Percentiles rank a stretch among this genome's conserved stretches.
These are phyloP conservation scores for Alternaria gansuensis DNA, from an alignment of 2,329 filamentous ascomycete species.

Conservation along the genomic window DNA sequence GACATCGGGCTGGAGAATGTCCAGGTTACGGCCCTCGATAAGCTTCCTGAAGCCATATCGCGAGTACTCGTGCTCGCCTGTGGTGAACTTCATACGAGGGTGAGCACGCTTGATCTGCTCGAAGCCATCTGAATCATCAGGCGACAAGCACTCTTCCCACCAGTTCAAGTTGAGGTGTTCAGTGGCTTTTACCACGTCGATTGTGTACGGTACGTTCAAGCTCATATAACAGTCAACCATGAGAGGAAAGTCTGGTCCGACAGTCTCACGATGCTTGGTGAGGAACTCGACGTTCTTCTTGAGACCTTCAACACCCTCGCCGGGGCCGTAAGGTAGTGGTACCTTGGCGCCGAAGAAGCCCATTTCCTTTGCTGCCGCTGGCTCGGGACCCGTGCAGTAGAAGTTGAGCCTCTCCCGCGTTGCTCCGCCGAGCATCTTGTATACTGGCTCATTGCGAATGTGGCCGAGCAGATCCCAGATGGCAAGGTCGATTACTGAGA, in stretches of 20 bases:
- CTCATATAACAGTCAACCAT: constrained; percentile 99
- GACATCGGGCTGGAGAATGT: constrained; percentile 94
- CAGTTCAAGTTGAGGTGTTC: constrained; percentile 90
- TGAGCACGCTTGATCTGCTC: constrained; percentile 89
- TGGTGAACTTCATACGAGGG: constrained; percentile 91
- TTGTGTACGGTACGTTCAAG: constrained; percentile 89
- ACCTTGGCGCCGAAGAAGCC: constrained; percentile 94
- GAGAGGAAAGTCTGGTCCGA: constrained; percentile 89
- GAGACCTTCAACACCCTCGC: constrained; percentile 82
- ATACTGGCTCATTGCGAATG: constrained; percentile 89
- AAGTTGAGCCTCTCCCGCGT: constrained; percentile 85
- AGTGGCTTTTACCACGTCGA: constrained; percentile 85
- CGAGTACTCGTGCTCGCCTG: constrained; percentile 94
- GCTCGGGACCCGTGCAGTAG: constrained; percentile 93
- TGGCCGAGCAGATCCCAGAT: constrained; percentile 94
- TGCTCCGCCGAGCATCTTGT: constrained; percentile 92
- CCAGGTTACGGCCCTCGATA: constrained; percentile 87
- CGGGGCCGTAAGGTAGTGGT: constrained; percentile 86
- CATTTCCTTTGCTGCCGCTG: constrained; percentile 79
- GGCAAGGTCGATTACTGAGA: constrained; percentile 92
- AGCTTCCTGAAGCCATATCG: constrained; percentile 95
- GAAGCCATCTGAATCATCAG: constrained; percentile 92
- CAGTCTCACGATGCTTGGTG: constrained; percentile 80
- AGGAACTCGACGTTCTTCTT: constrained; percentile 91
- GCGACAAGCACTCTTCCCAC: constrained; percentile 95